Evolutionary conservation across 345 rosid species (phyloP).

Genomic region (Heritiera fomes): DNA sequence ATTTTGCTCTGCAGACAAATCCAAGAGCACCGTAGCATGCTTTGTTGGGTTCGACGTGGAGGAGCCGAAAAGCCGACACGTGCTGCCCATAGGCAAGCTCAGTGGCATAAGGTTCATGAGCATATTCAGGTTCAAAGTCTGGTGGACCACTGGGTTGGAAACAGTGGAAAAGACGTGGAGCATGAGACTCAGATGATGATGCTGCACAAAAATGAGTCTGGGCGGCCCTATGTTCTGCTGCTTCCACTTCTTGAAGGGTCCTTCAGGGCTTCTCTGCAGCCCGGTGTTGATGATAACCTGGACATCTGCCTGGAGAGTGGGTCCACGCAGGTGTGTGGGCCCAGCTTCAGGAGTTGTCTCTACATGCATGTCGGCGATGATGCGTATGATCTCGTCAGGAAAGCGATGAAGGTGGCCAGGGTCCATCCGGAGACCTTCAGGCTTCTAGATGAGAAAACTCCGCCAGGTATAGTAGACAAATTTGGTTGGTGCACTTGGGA

Average conservation of each 20-base stretch:
- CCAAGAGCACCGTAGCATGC: slow-evolving; percentile 39
- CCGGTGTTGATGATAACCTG: slow-evolving; percentile 63
- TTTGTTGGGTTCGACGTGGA: slow-evolving; percentile 9
- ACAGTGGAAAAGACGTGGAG: slow-evolving; percentile 3
- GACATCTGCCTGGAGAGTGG: slow-evolving; percentile 81
- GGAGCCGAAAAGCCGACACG: background rate
- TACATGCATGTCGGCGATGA: slow-evolving; percentile 69
- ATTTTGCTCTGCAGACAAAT: slow-evolving; percentile 31
- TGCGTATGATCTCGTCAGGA: slow-evolving; percentile 60
- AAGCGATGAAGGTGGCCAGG: slow-evolving; percentile 65
- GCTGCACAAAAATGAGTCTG: slow-evolving; percentile 54
- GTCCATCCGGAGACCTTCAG: slow-evolving; percentile 66
- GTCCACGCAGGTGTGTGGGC: slow-evolving; percentile 56
- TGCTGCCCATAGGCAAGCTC: slow-evolving; percentile 14
- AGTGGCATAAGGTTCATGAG: slow-evolving; percentile 14
- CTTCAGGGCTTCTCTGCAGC: slow-evolving; percentile 64
- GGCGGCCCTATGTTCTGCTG: slow-evolving; percentile 67
- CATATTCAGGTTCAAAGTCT: slow-evolving; percentile 22
- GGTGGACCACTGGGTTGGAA: slow-evolving; percentile 23
- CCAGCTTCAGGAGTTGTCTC: slow-evolving; percentile 45
- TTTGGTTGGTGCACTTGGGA: slow-evolving; percentile 99
- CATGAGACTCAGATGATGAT: slow-evolving; percentile 74
- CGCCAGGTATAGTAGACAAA: slow-evolving; percentile 81
- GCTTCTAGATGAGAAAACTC: slow-evolving; percentile 69
- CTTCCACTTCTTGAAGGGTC: slow-evolving; percentile 73